Evolutionary conservation across 257 asterid genomes (phyloP).

Genomic region (Jaltomata sinuosa): DNA sequence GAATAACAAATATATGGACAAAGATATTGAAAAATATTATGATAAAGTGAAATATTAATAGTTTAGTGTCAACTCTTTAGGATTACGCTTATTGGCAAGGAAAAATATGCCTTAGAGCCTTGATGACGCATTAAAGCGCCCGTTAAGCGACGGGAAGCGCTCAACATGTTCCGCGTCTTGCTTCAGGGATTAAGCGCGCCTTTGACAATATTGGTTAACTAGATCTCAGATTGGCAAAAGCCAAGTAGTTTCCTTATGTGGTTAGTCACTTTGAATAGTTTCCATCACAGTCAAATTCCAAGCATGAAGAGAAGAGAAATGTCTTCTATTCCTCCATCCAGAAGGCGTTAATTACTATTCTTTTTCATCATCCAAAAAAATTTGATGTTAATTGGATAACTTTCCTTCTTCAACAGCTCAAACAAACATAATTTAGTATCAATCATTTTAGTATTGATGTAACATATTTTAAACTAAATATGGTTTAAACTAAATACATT

Average conservation of each 20-base stretch:
- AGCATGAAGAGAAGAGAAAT: neutral
- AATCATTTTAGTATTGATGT: neutral
- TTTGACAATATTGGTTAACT: too few species aligned
- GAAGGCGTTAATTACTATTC: neutral
- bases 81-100: too few species aligned
- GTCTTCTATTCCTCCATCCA: neutral
- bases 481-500: neutral
- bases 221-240: neutral
- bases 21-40: too few species aligned
- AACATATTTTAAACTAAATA: neutral
- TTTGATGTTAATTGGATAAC: neutral
- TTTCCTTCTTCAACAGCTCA: neutral
- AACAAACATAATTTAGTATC: neutral
- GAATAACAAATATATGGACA: too few species aligned
- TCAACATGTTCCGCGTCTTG: too few species aligned
- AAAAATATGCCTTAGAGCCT: too few species aligned
- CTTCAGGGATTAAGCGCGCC: too few species aligned
- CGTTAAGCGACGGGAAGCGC: too few species aligned
- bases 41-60: too few species aligned
- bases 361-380: neutral
- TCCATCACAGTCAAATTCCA: neutral
- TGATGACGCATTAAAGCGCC: too few species aligned
- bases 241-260: neutral
- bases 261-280: neutral
- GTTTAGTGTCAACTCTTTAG: too few species aligned